Evolutionary conservation across 2,329 filamentous ascomycete genomes (phyloP), one percentile per base, ranked within the genome.

Genomic region (Neofusicoccum kwambonambiense): DNA sequence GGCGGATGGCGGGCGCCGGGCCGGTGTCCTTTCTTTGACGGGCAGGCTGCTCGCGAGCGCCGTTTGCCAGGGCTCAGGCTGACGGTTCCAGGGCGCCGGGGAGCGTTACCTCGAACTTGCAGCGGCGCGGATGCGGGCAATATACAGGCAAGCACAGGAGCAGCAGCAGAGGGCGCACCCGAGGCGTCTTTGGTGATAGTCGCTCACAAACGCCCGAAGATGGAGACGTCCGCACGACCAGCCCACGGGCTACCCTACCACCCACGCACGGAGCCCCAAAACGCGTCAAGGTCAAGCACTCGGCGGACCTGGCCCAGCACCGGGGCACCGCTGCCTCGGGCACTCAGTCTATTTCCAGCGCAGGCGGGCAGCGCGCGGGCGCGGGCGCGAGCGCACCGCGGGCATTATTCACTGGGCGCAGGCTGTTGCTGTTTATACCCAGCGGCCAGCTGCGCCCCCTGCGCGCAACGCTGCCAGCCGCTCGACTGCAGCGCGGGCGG

Each of bases 31-130:
- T 64, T 51, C 45, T 62, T 62, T 52, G 45, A 52, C 37, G 47
- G 54, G 62, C 39, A 60, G 56, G 44, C 34, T 39, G 58, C 35
- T 34, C 58, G 45, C 22, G 35, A 42, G 58, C 31, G 34, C 62
- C 62, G 62, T 64, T 58, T 58, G 62, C 62, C 63, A 50, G 63
- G 52, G 42, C 45, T 54, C 50, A 51, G 42, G 63, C 63, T 54
- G 51, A 64, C 62, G 62, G 54, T 42, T 60, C 63, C 63, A 50
- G 34, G 31, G 50, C 62, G 62, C 41, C 49, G 60, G 60, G 47
- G 60, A 58, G 39, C 52, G 63, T 64, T 64, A 60, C 63, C 37
- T 45, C 37, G 45, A 45, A 58, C 52, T 54, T 64, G 62, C 62
- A 64, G 62, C 60, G 56, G 63, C 42, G 54, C 47, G 63, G 49